Evolutionary conservation across 441 rosid species (phyloP).

Genomic region (Rhodomyrtus psidioides): DNA sequence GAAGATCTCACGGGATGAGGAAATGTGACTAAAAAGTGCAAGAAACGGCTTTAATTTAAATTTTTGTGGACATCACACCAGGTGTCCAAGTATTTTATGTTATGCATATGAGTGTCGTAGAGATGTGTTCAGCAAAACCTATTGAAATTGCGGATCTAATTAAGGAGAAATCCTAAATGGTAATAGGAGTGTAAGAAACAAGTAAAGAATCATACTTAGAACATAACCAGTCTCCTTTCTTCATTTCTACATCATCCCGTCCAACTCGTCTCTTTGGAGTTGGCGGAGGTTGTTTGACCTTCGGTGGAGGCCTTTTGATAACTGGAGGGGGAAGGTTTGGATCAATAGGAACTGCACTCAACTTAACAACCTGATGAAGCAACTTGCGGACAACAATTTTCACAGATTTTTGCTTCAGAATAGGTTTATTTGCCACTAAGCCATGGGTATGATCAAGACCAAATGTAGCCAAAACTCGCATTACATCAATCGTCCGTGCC

Average conservation of each 20-base stretch:
- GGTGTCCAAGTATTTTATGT: background rate
- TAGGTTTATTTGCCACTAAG: conserved; percentile 42
- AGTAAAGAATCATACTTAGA: conserved; percentile 58
- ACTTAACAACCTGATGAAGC: conserved; percentile 77
- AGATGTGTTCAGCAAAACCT: background rate
- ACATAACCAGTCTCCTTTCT: conserved; percentile 97
- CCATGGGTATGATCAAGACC: conserved; percentile 62
- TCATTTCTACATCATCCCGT: conserved; percentile 96
- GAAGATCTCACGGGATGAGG: background rate
- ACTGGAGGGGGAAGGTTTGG: conserved; percentile 93
- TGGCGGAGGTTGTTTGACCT: conserved; percentile 96
- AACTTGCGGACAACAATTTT: conserved; percentile 76
- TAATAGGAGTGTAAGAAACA: background rate
- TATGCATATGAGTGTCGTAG: background rate
- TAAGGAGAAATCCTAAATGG: background rate
- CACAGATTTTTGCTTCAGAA: conserved; percentile 63
- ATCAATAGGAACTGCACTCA: conserved; percentile 88
- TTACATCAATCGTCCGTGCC: conserved; percentile 74
- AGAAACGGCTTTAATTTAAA: background rate
- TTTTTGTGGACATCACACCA: background rate
- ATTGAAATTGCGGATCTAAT: background rate
- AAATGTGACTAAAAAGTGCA: background rate
- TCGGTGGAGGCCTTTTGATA: conserved; percentile 73
- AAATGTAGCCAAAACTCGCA: conserved; percentile 70
- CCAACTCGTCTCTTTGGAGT: conserved; percentile 85